phyloP scores from a whole-genome alignment of 441 rosid genomes.

The Pelargonium myrrhifolium region DNA sequence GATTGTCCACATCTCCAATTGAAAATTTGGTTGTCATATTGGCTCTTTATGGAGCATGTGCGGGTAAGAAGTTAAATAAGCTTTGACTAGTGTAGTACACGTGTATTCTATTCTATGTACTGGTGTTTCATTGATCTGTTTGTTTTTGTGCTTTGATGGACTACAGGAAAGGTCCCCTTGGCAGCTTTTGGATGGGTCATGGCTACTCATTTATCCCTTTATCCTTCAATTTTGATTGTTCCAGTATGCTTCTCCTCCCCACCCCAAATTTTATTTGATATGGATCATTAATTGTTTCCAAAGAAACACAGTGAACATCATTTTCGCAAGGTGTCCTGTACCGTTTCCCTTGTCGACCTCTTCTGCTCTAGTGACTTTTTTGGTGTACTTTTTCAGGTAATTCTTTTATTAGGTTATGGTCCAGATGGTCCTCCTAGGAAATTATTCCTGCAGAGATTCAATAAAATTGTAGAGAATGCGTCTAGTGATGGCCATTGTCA shows the following conservation, averaged over 20 bases:
- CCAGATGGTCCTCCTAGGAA: slow-evolving; percentile 79
- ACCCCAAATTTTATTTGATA: not conserved
- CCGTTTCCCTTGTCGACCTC: not conserved
- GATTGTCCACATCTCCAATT: slow-evolving; percentile 78
- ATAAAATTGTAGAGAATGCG: slow-evolving; percentile 26
- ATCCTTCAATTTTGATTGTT: slow-evolving; percentile 62
- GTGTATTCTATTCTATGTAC: not conserved
- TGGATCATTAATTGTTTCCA: not conserved
- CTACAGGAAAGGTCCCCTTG: slow-evolving; percentile 63
- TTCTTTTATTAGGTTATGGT: slow-evolving; percentile 70
- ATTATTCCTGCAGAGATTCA: slow-evolving; percentile 36
- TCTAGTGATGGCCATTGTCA: slow-evolving; percentile 21
- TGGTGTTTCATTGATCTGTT: not conserved
- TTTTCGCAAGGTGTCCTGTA: not conserved
- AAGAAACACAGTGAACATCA: not conserved
- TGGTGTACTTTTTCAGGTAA: slow-evolving; percentile 37
- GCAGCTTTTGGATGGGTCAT: slow-evolving; percentile 95
- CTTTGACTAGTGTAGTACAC: slow-evolving; percentile 1
- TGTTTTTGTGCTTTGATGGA: slow-evolving; percentile 16
- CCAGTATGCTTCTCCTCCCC: slow-evolving; percentile 41
- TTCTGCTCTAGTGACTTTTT: not conserved
- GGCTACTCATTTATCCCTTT: slow-evolving; percentile 84
- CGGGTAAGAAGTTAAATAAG: slow-evolving; percentile 41
- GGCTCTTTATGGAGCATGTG: slow-evolving; percentile 69
- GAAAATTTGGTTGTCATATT: slow-evolving; percentile 65